These are phyloP conservation scores for Huntiella moniliformis DNA, from an alignment of 2,329 filamentous ascomycete genomes.

Conservation along the genomic window DNA sequence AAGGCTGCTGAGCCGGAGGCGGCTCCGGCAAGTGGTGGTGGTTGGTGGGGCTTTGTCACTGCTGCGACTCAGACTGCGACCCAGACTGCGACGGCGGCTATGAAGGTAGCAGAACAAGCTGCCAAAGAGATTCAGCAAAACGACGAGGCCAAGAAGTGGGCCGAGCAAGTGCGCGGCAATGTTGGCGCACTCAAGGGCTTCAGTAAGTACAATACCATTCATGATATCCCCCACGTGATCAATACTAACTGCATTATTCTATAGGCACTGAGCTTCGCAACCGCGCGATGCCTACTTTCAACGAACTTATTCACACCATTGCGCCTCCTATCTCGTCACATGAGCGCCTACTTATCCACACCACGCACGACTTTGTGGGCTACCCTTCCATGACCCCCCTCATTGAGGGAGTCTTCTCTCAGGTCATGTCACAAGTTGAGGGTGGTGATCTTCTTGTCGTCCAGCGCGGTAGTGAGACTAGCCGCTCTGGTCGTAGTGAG, in stretches of 20 bases:
- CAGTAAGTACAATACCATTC: conserved; percentile 31
- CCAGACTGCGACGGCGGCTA: conserved; percentile 38
- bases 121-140: conserved; percentile 93
- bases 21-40: conserved; percentile 40
- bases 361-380: conserved; percentile 83
- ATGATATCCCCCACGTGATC: conserved; percentile 1
- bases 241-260: neutral
- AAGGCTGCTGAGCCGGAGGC: neutral
- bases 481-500: conserved; percentile 38
- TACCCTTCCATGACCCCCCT: conserved; percentile 90
- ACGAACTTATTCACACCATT: conserved; percentile 82
- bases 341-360: conserved; percentile 91
- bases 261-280: conserved; percentile 71
- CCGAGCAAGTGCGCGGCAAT: conserved; percentile 81
- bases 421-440: conserved; percentile 98
- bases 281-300: conserved; percentile 83
- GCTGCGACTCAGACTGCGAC: conserved; percentile 40
- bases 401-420: conserved; percentile 77
- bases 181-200: conserved; percentile 59
- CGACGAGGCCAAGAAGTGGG: conserved; percentile 91
- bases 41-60: conserved; percentile 68
- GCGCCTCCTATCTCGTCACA: conserved; percentile 93
- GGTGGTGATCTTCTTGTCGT: conserved; percentile 88
- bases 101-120: conserved; percentile 82
- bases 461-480: conserved; percentile 76